Base-by-base conservation (phyloP, 1,284 basidiomycete species). In the Irpex sp. region DNA sequence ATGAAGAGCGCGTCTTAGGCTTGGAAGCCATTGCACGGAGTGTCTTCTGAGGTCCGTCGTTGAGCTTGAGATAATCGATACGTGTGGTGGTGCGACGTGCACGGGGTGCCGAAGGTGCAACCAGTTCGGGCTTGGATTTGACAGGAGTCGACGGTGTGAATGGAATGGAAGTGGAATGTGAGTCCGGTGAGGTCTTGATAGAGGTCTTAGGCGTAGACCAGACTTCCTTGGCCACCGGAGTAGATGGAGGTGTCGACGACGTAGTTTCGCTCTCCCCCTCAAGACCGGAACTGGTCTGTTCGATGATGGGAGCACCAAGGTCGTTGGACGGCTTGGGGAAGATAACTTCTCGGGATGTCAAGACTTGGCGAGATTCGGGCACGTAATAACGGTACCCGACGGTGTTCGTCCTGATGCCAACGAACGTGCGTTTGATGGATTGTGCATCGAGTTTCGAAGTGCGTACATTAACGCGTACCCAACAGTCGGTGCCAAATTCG, bases 401-500 rank as follows among this genome's bases (percentile, higher is more conserved):
- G 0, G 66, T 49, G 13, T 62, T 34, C 15, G 72, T 70, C 8
- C 48, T 56, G 13, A 73, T 51, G 0, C 74, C 72, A 19, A 70
- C 59, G 52, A 74, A 73, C 2, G 57, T 58, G 59, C 60, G 67
- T 13, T 68, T 57, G 3, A 62, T 56, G 7, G 72, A 64, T 57
- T 74, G 70, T 9, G 63, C 56, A 1, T 57, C 63, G 2, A 68
- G 67, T 47, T 70, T 70, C 56, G 59, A 60, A 4, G 58, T 58
- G 4, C 13, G 19, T 6, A 8, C 47, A 38, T 66, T 56, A 3
- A 69, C 62, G 0, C 69, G 52, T 0, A 71, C 70, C 56, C 68
- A 74, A 3, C 69, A 69, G 0, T 52, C 19, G 4, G 65, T 64
- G 13, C 74, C 71, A n/a, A 74, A 75, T 2, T 67, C 67, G 1